Base-by-base conservation (phyloP, 257 asterid species). In the Fraxinus excelsior region DNA sequence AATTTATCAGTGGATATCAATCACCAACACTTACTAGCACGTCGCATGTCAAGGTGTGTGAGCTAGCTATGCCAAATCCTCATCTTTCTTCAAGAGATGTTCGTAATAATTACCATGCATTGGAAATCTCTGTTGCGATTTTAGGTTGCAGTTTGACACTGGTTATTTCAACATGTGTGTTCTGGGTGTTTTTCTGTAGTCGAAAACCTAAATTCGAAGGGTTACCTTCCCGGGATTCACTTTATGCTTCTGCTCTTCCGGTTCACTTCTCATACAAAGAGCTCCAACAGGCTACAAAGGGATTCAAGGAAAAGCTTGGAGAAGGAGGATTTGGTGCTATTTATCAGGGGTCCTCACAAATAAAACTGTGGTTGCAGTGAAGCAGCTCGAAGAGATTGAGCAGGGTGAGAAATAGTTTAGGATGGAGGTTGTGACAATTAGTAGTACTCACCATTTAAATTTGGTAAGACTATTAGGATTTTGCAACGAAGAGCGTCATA, bases 191-290 rank as follows among this genome's bases (percentile, higher is more conserved):
- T 72, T 84, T 80, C 49, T 76, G 62, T 26, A 74, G 83, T 82
- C 49, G 78, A 35, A 93, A 80, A 74, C 79, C 83, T 5, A 80
- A 82, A 64, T 89, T 91, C 70, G 85, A 90, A 42, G 80, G 88
- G 46, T 64, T 87, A 66, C 80, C 84, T 8, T 58, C 90, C 79
- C 88, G 83, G 53, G 84, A 87, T 77, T 84, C 91, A 1, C 82
- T 88, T 75, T 90, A 90, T 8, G 89, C 97, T 5, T 92, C 97
- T 1, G 94, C 94, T 42, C 91, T 90, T 46, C 97, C 95, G 0
- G 89, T 89, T 9, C 92, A 88, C 12, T 88, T 86, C 62, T 75
- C 83, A 0, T 85, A 82, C 78, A 84, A 80, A 73, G 86, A 84
- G 83, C 86, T 89, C 23, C 74, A 60, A 7, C 51, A 68, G 12